A percentile compares a stretch with the other conserved stretches of the same genome.
These are phyloP conservation scores for Metarhizium rileyi DNA, from an alignment of 2,329 filamentous ascomycete genomes.

Conservation along the genomic window DNA sequence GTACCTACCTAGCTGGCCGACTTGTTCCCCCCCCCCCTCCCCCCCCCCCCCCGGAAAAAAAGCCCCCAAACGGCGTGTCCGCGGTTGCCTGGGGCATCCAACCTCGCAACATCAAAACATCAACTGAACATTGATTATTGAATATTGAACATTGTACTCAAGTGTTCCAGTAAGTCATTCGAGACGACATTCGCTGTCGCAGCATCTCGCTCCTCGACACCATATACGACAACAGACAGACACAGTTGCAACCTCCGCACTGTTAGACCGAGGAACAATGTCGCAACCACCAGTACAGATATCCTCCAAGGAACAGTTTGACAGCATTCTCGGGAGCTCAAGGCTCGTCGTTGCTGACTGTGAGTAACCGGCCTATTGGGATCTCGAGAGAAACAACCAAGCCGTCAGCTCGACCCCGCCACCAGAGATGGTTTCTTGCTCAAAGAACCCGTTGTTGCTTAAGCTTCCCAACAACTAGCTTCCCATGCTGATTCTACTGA, in stretches of 20 bases:
- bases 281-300: conserved; percentile 20
- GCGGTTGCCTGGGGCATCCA: neutral
- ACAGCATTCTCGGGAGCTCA: conserved; percentile 57
- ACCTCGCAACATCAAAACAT: neutral
- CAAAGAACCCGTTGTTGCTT: no score
- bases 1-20: no score
- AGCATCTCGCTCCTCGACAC: neutral
- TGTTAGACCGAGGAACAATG: conserved; percentile 14
- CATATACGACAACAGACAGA: neutral
- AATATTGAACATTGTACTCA: no score
- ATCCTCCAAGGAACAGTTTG: conserved; percentile 52
- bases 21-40: no score
- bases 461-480: neutral
- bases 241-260: neutral
- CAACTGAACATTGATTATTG: no score
- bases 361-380: conserved; percentile 35
- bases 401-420: conserved; percentile 6
- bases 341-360: conserved; percentile 81
- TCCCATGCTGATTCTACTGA: neutral
- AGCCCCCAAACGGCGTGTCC: no score
- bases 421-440: neutral
- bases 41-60: no score
- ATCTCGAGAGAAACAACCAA: neutral
- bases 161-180: neutral
- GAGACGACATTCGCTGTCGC: neutral